Base-by-base conservation (phyloP, 495 filamentous ascomycete genomes). In the Hypoxylon crocopeplum region DNA sequence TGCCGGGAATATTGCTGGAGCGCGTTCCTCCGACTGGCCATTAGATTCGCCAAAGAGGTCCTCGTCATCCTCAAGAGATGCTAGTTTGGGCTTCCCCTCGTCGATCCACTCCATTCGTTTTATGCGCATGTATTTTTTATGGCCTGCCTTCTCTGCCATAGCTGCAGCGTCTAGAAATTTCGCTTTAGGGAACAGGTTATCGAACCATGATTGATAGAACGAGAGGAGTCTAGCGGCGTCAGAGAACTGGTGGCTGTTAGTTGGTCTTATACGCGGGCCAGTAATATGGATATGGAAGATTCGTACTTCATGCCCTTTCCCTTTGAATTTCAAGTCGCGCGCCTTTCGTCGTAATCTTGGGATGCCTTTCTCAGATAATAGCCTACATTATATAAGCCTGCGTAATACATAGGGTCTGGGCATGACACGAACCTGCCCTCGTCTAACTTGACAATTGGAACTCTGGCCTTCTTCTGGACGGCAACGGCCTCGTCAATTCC, bases 161-260 rank as follows among this genome's bases (percentile, higher is more conserved):
- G 85, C 75, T 15, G 97, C 77, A 3, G 90, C 94, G 66, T 99
- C 95, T 19, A 88, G 79, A 55, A 99, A 98, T 67, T 92, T 95
- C 1, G 93, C 94, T 61, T 93, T 91, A 36, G 94, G 95, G 63
- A 91, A 99, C 19, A 99, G 79, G 55, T 96, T 91, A 69, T 99
- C 94, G 4, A 98, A 90, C 94, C 94, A 99, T 59, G 95, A 74
- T 69, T 98, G 94, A 70, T 98, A 99, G 67, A 92, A 88, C 34
- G 88, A 88, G 53, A 99, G 82, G 8, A 99, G 80, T 41, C 87
- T 85, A 1, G 88, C 81, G 1, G 91, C 81, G 70, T 99, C 94
- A 22, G 86, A 86, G 71, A 92, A 99, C 91, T 97, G 53, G 21
- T 33, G 7, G 38, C 15, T 19, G 21, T 47, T 22, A 56, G 53